phyloP scores from a whole-genome alignment of 176 grass and related monocot genomes.

The Tuctoria greenei region DNA sequence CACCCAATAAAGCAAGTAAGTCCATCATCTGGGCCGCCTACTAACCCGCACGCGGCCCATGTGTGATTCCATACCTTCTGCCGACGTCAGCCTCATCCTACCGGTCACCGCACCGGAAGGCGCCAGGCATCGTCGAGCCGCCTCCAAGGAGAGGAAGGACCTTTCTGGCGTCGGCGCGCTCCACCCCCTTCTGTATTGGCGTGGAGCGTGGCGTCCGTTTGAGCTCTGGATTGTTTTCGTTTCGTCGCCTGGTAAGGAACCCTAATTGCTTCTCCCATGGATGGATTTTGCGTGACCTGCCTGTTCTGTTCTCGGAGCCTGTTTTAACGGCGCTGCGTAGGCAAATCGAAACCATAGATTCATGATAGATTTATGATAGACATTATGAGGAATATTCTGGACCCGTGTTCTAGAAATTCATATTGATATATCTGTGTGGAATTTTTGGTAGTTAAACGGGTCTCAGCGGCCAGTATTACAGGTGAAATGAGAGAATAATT shows the following conservation, averaged over 20 bases:
- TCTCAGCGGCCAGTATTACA: background rate
- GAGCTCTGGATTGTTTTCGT: background rate
- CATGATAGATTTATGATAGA: too few species aligned
- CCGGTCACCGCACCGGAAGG: background rate
- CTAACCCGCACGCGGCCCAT: background rate
- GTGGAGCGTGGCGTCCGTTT: background rate
- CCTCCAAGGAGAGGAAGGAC: background rate
- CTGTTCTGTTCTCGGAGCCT: background rate
- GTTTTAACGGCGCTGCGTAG: background rate
- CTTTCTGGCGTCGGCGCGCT: background rate
- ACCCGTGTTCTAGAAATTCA: background rate
- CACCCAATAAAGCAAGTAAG: background rate
- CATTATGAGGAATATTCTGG: background rate
- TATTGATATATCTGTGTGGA: background rate
- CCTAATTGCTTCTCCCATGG: background rate
- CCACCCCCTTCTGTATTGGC: background rate
- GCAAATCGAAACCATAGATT: conserved; percentile 11
- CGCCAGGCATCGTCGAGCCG: background rate
- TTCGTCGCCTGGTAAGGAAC: background rate
- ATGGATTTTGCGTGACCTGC: background rate
- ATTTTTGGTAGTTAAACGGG: background rate
- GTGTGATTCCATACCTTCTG: background rate
- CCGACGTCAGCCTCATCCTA: conserved; percentile 1
- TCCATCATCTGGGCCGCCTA: background rate
- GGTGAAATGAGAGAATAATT: background rate